Evolutionary conservation across 768 basidiomycete genomes (phyloP).

Genomic region (Hygrophoropsis aurantiaca): DNA sequence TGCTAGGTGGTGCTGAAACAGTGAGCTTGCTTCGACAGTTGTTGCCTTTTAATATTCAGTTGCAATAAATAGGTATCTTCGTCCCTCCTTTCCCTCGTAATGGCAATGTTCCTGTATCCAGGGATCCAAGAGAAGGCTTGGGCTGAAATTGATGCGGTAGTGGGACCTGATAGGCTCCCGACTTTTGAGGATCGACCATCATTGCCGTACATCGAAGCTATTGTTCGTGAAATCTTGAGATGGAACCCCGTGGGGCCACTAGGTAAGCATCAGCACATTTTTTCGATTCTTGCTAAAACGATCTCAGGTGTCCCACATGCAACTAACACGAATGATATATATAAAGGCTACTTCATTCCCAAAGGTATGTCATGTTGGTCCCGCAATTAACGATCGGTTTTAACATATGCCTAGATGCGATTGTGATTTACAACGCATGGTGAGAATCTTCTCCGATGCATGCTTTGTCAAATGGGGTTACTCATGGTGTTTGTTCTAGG

Average conservation of each 20-base stretch:
- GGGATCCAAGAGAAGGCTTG: constrained; percentile 22
- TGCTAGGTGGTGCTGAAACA: too few species aligned
- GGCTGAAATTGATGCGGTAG: constrained; percentile 22
- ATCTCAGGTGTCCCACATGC: constrained; percentile 8
- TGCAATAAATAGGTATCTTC: background rate
- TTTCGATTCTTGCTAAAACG: too few species aligned
- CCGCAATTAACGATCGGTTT: background rate
- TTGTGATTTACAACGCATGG: too few species aligned
- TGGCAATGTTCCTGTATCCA: constrained; percentile 23
- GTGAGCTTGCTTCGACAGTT: too few species aligned
- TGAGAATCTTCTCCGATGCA: too few species aligned
- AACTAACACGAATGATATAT: constrained; percentile 14
- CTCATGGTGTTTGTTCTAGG: background rate
- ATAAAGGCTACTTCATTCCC: constrained; percentile 18
- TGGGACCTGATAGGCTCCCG: constrained; percentile 21
- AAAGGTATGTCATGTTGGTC: constrained; percentile 9
- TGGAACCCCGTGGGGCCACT: constrained; percentile 18
- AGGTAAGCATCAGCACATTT: constrained; percentile 7
- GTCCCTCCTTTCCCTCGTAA: constrained; percentile 18
- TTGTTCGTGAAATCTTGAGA: constrained; percentile 23
- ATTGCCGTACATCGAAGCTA: constrained; percentile 24
- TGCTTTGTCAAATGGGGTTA: too few species aligned
- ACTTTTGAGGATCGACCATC: constrained; percentile 16
- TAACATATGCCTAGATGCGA: too few species aligned
- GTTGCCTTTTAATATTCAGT: too few species aligned